phyloP scores from a whole-genome alignment of 2,329 filamentous ascomycete species.

The Colletotrichum zoysiae region DNA sequence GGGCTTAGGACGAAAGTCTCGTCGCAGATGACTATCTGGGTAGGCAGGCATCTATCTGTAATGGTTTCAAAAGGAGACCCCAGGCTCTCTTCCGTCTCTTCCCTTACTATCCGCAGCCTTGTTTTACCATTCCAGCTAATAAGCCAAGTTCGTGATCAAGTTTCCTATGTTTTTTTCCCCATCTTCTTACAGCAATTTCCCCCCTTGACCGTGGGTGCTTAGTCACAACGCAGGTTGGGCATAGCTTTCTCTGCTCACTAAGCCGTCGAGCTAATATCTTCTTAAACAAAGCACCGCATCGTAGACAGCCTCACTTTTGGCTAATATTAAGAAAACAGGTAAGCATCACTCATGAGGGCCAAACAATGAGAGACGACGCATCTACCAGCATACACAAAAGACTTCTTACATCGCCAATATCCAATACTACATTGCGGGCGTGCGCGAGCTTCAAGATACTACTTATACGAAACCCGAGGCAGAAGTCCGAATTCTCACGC shows the following conservation, averaged over 20 bases:
- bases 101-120: too few relatives aligned
- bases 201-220: neutral
- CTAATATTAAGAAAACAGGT: neutral
- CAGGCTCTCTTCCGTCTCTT: neutral
- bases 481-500: neutral
- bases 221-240: neutral
- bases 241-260: neutral
- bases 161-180: neutral
- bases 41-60: too few relatives aligned
- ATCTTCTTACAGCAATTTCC: neutral
- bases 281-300: neutral
- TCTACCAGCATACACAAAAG: neutral
- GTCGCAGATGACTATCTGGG: too few relatives aligned
- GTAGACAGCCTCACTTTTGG: neutral
- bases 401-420: neutral
- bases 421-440: neutral
- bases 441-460: neutral
- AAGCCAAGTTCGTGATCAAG: too few relatives aligned
- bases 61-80: too few relatives aligned
- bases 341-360: neutral
- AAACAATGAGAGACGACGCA: neutral
- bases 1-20: too few relatives aligned
- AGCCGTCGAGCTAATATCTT: neutral
- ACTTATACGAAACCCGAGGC: neutral
- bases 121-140: neutral